Evolutionary conservation across 192 early-diverging fungal species (phyloP).

Genomic region (Backusella mclennaniae): DNA sequence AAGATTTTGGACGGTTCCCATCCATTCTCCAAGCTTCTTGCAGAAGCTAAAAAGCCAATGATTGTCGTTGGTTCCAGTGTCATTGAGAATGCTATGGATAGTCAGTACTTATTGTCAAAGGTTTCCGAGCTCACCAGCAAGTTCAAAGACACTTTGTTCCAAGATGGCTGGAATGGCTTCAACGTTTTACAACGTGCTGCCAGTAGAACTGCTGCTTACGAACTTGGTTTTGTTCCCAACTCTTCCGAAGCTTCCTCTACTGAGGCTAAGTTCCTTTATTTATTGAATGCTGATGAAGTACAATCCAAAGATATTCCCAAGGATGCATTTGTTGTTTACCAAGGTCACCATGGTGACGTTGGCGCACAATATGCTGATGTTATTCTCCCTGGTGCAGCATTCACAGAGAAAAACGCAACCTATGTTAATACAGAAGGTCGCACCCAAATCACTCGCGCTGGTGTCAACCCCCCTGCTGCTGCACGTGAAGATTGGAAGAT

Average conservation of each 20-base stretch:
- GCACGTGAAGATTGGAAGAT: conserved; percentile 99
- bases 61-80: conserved; percentile 85
- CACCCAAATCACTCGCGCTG: conserved; percentile 87
- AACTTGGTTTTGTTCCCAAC: conserved; percentile 82
- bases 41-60: conserved; percentile 82
- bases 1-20: conserved; percentile 63
- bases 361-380: conserved; percentile 95
- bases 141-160: conserved; percentile 65
- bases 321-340: conserved; percentile 96
- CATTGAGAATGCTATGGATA: conserved; percentile 65
- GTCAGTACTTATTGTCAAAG: conserved; percentile 65
- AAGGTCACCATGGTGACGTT: conserved; percentile 97
- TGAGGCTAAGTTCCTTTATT: conserved; percentile 76
- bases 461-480: conserved; percentile 81
- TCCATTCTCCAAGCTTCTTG: conserved; percentile 70
- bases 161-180: conserved; percentile 82
- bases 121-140: conserved; percentile 73
- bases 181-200: conserved; percentile 89
- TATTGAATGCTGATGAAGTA: conserved; percentile 91
- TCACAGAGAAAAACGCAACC: conserved; percentile 94
- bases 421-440: conserved; percentile 98
- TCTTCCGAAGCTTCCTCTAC: conserved; percentile 31
- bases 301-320: conserved; percentile 72
- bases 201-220: conserved; percentile 83
- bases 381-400: conserved; percentile 91